Evolutionary conservation across 2,329 filamentous ascomycete species (phyloP).

Genomic region (Talaromyces islandicus): DNA sequence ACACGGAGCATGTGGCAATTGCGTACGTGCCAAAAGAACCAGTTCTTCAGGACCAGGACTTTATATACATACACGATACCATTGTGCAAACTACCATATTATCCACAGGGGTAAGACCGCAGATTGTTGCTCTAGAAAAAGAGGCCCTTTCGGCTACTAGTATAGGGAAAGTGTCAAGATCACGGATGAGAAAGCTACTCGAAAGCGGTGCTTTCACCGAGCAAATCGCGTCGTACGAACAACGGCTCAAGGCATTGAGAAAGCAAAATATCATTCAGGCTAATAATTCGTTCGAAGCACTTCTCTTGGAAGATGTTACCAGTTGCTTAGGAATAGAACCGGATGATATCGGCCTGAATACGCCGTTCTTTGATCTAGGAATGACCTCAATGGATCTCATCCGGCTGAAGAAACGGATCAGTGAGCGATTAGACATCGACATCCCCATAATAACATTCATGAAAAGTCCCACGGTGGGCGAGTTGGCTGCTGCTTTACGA

Average conservation of each 20-base stretch:
- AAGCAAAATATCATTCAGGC: not conserved
- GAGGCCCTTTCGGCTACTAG: not conserved
- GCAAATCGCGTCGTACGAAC: not conserved
- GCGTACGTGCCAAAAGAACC: conserved; percentile 30
- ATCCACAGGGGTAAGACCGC: not conserved
- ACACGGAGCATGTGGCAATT: conserved; percentile 36
- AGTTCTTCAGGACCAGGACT: conserved; percentile 15
- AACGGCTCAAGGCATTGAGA: not conserved
- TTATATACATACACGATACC: not conserved
- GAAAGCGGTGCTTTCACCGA: not conserved
- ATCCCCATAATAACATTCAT: conserved; percentile 36
- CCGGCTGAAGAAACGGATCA: conserved; percentile 30
- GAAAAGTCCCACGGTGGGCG: conserved; percentile 23
- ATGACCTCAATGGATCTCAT: conserved; percentile 37
- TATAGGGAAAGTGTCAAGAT: not conserved
- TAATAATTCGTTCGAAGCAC: not conserved
- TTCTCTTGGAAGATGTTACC: conserved; percentile 4
- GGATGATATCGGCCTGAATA: conserved; percentile 11
- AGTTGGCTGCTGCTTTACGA: conserved; percentile 15
- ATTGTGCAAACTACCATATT: not conserved
- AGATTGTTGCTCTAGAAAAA: not conserved
- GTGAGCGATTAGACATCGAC: conserved; percentile 23
- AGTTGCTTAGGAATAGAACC: conserved; percentile 7
- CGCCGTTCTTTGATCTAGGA: conserved; percentile 22
- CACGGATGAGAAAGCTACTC: not conserved